Evolutionary conservation across 1,139 yeast genomes (phyloP).

Genomic region (Protomyces macrosporus): DNA sequence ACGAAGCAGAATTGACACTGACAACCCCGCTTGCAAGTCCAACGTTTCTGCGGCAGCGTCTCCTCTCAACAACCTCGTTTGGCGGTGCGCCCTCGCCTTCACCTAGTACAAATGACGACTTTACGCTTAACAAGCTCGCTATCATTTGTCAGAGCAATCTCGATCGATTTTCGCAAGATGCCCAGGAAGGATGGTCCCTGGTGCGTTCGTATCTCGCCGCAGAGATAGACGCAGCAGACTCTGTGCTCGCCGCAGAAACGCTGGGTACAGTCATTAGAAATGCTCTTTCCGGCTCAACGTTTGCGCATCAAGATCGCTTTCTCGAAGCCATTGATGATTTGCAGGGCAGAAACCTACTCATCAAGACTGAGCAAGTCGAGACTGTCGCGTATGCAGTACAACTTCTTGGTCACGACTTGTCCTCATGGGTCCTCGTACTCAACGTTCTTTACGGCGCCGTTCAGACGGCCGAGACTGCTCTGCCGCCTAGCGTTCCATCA

Average conservation of each 20-base stretch:
- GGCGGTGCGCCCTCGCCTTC: neutral
- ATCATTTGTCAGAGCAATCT: neutral
- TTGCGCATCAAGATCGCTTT: slow-evolving; percentile 3
- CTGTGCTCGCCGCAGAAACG: slow-evolving; percentile 4
- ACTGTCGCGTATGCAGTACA: slow-evolving; percentile 5
- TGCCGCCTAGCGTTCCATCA: neutral
- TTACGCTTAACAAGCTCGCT: slow-evolving; percentile 1
- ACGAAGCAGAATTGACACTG: neutral
- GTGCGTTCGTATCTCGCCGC: neutral
- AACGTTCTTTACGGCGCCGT: neutral
- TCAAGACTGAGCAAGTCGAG: slow-evolving; percentile 1
- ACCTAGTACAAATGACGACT: neutral
- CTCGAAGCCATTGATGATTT: slow-evolving; percentile 2
- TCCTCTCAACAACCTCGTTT: neutral
- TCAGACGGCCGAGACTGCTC: neutral
- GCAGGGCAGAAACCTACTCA: neutral
- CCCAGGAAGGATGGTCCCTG: neutral
- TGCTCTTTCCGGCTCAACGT: neutral
- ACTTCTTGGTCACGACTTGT: slow-evolving; percentile 6
- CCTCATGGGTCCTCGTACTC: slow-evolving; percentile 10
- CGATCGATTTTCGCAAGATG: neutral
- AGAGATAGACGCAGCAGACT: slow-evolving; percentile 2
- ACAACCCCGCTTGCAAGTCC: slow-evolving; percentile 7
- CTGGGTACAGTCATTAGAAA: neutral
- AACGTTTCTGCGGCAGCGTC: neutral